phyloP scores from a whole-genome alignment of 768 basidiomycete genomes.

The Trametes maxima region DNA sequence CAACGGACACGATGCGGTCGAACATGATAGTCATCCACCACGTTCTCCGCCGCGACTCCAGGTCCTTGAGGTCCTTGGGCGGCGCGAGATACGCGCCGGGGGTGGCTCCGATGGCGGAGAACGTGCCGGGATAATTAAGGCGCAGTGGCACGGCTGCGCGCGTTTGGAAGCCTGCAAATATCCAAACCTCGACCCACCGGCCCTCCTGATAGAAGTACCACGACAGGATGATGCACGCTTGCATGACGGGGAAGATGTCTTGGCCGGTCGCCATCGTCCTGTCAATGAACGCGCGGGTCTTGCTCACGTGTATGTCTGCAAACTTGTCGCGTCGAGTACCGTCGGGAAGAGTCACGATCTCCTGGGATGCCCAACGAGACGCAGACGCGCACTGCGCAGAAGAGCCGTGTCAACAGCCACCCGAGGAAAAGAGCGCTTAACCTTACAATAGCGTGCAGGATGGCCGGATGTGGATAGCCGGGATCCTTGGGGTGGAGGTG shows the following conservation, averaged over 20 bases:
- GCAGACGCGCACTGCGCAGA: slow-evolving; percentile 72
- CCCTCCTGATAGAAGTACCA: slow-evolving; percentile 95
- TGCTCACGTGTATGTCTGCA: slow-evolving; percentile 84
- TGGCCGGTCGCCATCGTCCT: slow-evolving; percentile 88
- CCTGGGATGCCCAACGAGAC: slow-evolving; percentile 79
- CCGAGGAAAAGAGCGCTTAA: slow-evolving; percentile 6
- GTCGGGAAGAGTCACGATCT: slow-evolving; percentile 66
- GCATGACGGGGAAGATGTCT: slow-evolving; percentile 85
- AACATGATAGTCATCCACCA: slow-evolving; percentile 94
- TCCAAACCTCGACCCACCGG: slow-evolving; percentile 90
- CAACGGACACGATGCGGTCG: slow-evolving; percentile 69
- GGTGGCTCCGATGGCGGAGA: slow-evolving; percentile 60
- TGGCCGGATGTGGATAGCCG: slow-evolving; percentile 85
- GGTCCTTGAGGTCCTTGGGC: slow-evolving; percentile 71
- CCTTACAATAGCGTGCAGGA: slow-evolving; percentile 87
- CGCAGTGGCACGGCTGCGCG: slow-evolving; percentile 81
- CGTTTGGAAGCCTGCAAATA: slow-evolving; percentile 84
- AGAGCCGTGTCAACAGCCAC: slow-evolving; percentile 11
- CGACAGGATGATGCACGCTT: slow-evolving; percentile 82
- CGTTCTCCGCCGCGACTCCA: slow-evolving; percentile 77
- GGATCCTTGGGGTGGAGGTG: slow-evolving; percentile 78
- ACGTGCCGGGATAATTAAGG: slow-evolving; percentile 85
- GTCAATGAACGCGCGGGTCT: slow-evolving; percentile 87
- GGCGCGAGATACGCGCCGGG: slow-evolving; percentile 81
- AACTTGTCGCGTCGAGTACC: slow-evolving; percentile 82